These are phyloP conservation scores for Smithsoniella earleae DNA, from an alignment of 163 green algal species.

Conservation along the genomic window DNA sequence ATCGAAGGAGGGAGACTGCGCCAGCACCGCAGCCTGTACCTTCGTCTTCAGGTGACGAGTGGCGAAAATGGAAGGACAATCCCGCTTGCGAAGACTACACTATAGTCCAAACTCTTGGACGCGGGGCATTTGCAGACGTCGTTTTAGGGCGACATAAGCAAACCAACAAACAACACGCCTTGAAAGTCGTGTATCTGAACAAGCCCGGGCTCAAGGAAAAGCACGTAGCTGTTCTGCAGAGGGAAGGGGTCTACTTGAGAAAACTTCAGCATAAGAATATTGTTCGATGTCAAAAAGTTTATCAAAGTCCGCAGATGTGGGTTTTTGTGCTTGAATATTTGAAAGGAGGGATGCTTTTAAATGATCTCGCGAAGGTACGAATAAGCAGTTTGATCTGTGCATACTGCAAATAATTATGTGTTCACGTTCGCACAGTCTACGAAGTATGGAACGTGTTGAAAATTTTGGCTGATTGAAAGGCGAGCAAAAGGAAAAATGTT, in stretches of 20 bases:
- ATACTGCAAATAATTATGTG: too few species aligned
- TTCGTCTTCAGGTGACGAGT: constrained; percentile 7
- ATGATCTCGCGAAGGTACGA: constrained; percentile 49
- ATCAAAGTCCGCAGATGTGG: constrained; percentile 3
- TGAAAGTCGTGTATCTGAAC: constrained; percentile 66
- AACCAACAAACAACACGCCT: constrained; percentile 37
- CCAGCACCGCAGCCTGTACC: not conserved
- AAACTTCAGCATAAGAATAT: constrained; percentile 55
- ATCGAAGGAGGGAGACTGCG: not conserved
- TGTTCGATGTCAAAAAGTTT: constrained; percentile 49
- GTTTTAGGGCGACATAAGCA: constrained; percentile 46
- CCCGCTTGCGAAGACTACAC: not conserved
- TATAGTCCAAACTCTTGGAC: not conserved
- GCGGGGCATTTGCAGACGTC: constrained; percentile 34
- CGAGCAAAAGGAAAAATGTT: too few species aligned
- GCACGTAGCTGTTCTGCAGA: constrained; percentile 36
- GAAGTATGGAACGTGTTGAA: too few species aligned
- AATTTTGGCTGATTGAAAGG: too few species aligned
- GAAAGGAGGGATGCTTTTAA: constrained; percentile 52
- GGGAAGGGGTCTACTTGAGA: constrained; percentile 47
- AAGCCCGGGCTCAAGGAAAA: constrained; percentile 45
- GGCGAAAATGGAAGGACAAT: constrained; percentile 20
- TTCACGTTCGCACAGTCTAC: too few species aligned
- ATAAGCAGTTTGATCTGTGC: too few species aligned
- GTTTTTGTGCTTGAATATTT: constrained; percentile 63